Conservation (phyloP, 371 early-diverging fungal species). For the Mortierella sp. region DNA sequence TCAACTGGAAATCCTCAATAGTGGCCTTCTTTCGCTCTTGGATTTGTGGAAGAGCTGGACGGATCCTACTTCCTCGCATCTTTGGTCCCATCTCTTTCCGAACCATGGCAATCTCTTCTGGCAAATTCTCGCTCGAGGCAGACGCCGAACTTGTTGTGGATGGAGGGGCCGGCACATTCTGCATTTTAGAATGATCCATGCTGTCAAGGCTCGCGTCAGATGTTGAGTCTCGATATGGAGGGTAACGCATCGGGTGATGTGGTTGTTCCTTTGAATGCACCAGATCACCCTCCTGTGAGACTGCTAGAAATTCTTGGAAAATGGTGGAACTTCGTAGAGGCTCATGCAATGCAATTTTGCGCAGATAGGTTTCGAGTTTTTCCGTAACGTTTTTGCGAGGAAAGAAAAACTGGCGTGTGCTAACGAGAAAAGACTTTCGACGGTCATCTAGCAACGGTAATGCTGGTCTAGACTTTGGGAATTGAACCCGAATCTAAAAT, state of each 20-base stretch:
- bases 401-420: constrained; percentile 58
- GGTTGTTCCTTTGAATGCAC: constrained; percentile 43
- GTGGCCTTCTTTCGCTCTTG: constrained; percentile 43
- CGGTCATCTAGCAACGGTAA: constrained; percentile 57
- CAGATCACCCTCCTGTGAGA: constrained; percentile 49
- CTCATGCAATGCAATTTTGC: constrained; percentile 50
- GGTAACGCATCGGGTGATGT: not conserved
- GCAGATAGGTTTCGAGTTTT: constrained; percentile 54
- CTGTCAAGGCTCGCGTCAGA: constrained; percentile 20
- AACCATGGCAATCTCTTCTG: constrained; percentile 1
- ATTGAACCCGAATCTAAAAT: constrained; percentile 42
- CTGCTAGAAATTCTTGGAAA: constrained; percentile 51
- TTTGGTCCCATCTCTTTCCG: constrained; percentile 17
- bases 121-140: not conserved
- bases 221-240: constrained; percentile 6
- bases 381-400: constrained; percentile 58
- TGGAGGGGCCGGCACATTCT: not conserved
- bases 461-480: constrained; percentile 53
- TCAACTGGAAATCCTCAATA: constrained; percentile 71
- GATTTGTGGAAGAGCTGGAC: constrained; percentile 41
- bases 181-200: constrained; percentile 1
- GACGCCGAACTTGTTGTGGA: not conserved
- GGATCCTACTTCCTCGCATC: constrained; percentile 30
- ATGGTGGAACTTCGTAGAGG: constrained; percentile 37
- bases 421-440: constrained; percentile 48